Percentiles rank a stretch among this genome's conserved stretches.
These are phyloP conservation scores for Cynara cardunculus DNA, from an alignment of 129 eudicot species.

Conservation along the genomic window DNA sequence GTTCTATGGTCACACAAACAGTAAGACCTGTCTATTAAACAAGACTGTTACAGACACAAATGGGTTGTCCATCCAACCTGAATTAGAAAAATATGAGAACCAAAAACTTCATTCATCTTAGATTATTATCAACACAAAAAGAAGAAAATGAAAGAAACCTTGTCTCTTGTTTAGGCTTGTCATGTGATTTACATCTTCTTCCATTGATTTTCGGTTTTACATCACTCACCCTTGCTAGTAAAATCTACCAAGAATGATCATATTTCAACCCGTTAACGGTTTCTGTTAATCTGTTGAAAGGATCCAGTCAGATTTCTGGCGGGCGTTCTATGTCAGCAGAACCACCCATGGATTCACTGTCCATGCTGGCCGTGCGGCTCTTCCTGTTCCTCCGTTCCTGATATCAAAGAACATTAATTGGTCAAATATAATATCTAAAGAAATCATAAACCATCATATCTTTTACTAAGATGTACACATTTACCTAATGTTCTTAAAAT, in stretches of 20 bases:
- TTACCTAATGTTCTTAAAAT: not conserved
- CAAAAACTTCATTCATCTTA: conserved; percentile 17
- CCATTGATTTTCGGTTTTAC: conserved; percentile 22
- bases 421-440: not conserved
- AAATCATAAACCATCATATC: not conserved
- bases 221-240: conserved; percentile 28
- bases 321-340: conserved; percentile 47
- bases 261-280: conserved; percentile 14
- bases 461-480: not conserved
- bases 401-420: not conserved
- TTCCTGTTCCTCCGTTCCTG: conserved; percentile 86
- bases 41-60: conserved; percentile 2
- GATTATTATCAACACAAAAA: conserved; percentile 30
- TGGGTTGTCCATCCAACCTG: conserved; percentile 26
- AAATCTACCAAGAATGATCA: conserved; percentile 26
- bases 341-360: conserved; percentile 55
- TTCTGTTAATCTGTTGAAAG: conserved; percentile 27
- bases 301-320: conserved; percentile 24
- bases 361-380: conserved; percentile 80
- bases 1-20: not conserved
- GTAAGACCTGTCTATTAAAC: not conserved
- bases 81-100: conserved; percentile 14
- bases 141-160: not conserved
- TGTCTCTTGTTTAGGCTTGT: conserved; percentile 14
- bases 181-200: conserved; percentile 31